Conservation (phyloP, 2,329 filamentous ascomycete species). For the Talaromyces sp. region DNA sequence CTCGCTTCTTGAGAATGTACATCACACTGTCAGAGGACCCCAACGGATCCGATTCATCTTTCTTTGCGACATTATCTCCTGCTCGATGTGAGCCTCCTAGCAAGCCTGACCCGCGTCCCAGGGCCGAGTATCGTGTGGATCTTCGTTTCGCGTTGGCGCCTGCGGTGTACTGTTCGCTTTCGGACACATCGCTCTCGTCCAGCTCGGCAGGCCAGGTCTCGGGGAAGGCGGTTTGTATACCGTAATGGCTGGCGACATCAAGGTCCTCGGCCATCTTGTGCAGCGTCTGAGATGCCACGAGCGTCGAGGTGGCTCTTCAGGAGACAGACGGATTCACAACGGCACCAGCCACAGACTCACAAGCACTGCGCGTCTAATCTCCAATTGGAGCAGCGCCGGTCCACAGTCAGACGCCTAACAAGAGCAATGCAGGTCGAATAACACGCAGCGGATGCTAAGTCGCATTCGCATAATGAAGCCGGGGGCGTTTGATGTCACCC, state of each 20-base stretch:
- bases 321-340: background rate
- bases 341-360: background rate
- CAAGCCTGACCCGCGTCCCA: constrained; percentile 67
- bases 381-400: background rate
- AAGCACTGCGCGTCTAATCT: background rate
- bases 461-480: background rate
- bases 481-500: constrained; percentile 1
- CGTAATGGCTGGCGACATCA: constrained; percentile 86
- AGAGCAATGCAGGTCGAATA: background rate
- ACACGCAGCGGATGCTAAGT: constrained; percentile 1
- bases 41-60: constrained; percentile 87
- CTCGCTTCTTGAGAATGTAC: constrained; percentile 66
- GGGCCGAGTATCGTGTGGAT: constrained; percentile 72
- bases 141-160: constrained; percentile 31
- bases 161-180: constrained; percentile 41
- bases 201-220: constrained; percentile 81
- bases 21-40: constrained; percentile 86
- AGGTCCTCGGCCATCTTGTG: constrained; percentile 57
- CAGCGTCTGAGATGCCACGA: background rate
- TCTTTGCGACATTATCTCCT: constrained; percentile 71
- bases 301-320: background rate
- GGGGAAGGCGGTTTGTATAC: constrained; percentile 71
- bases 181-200: constrained; percentile 63
- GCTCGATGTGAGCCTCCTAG: constrained; percentile 64
- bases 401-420: background rate